phyloP scores from a whole-genome alignment of 805 yeast species.

The Nakazawaea ernobii region DNA sequence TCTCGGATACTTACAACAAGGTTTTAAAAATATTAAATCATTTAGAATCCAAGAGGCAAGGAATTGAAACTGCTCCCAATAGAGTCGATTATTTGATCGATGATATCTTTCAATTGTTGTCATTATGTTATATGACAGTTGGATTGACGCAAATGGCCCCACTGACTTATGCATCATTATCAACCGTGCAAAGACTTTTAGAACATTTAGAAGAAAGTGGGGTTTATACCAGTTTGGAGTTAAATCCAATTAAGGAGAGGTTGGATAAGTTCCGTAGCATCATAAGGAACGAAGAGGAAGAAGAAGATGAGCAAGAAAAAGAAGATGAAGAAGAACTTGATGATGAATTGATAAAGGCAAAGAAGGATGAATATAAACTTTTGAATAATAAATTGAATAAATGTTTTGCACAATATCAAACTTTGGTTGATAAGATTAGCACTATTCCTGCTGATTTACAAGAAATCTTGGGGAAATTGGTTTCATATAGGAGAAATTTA shows the following conservation, averaged over 20 bases:
- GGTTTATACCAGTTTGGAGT: constrained; percentile 80
- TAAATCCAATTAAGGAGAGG: constrained; percentile 70
- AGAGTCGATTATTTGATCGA: constrained; percentile 71
- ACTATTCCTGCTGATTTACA: constrained; percentile 46
- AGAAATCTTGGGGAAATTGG: constrained; percentile 51
- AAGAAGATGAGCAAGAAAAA: constrained; percentile 35
- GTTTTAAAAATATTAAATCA: constrained; percentile 51
- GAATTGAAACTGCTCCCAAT: constrained; percentile 39
- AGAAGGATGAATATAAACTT: constrained; percentile 53
- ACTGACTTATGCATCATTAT: constrained; percentile 84
- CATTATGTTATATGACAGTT: constrained; percentile 84
- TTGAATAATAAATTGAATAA: constrained; percentile 60
- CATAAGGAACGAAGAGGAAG: constrained; percentile 40
- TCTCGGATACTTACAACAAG: constrained; percentile 50
- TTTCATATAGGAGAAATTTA: constrained; percentile 57
- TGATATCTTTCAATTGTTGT: constrained; percentile 83
- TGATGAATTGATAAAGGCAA: constrained; percentile 15
- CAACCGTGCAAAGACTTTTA: constrained; percentile 79
- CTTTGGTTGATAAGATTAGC: constrained; percentile 51
- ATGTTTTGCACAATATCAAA: constrained; percentile 52
- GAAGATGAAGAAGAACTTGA: constrained; percentile 15
- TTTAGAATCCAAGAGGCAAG: constrained; percentile 41
- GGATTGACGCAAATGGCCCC: constrained; percentile 90
- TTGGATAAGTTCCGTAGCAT: constrained; percentile 64
- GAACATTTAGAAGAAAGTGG: constrained; percentile 78